Conservation (phyloP, 768 basidiomycete species). For the Boletus sp. region DNA sequence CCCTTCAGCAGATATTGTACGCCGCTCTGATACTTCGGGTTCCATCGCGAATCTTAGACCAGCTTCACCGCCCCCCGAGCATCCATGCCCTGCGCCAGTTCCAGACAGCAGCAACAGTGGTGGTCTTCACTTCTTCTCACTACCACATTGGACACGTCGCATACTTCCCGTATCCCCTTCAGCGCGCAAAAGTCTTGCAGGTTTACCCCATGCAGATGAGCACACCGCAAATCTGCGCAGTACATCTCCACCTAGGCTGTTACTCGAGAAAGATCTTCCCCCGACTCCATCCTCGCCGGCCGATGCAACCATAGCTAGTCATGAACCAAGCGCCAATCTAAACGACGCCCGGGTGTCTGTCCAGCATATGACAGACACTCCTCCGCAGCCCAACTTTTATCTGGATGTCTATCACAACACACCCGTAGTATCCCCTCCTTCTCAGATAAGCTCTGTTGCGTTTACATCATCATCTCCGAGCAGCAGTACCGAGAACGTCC, state of each 20-base stretch:
- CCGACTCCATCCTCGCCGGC: constrained; percentile 36
- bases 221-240: constrained; percentile 22
- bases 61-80: constrained; percentile 45
- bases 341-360: constrained; percentile 13
- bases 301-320: neutral
- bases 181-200: constrained; percentile 30
- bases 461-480: constrained; percentile 33
- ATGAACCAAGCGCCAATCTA: neutral
- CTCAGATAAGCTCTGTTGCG: constrained; percentile 49
- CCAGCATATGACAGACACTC: constrained; percentile 25
- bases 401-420: constrained; percentile 56
- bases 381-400: constrained; percentile 55
- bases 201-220: constrained; percentile 19
- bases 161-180: constrained; percentile 32
- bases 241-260: constrained; percentile 3
- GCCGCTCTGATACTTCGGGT: constrained; percentile 22
- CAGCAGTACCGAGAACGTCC: constrained; percentile 12
- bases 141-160: constrained; percentile 63
- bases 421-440: constrained; percentile 39
- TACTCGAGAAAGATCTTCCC: constrained; percentile 48
- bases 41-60: constrained; percentile 29
- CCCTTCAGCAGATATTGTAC: constrained; percentile 25
- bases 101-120: constrained; percentile 34
- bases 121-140: constrained; percentile 54
- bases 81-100: constrained; percentile 42